phyloP scores from a whole-genome alignment of 257 asterid genomes.

The Solanum bukasovii region DNA sequence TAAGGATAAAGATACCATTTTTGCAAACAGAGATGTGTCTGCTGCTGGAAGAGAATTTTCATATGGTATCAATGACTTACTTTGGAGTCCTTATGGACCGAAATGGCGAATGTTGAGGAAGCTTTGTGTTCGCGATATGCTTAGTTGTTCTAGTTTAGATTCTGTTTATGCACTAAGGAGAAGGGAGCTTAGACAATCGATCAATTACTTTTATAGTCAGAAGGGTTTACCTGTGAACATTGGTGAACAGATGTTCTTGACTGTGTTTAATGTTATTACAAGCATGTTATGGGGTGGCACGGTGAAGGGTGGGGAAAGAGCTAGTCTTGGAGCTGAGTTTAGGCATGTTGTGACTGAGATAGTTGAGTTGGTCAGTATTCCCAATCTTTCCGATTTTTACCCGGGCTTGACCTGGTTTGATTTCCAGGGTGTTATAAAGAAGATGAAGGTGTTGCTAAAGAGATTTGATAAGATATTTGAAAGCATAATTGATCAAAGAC shows the following conservation, averaged over 20 bases:
- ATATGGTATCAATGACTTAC: constrained; percentile 59
- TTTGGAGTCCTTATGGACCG: constrained; percentile 60
- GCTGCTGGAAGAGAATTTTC: constrained; percentile 45
- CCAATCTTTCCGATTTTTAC: background rate
- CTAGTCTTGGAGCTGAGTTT: constrained; percentile 48
- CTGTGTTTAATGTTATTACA: constrained; percentile 56
- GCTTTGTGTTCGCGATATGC: constrained; percentile 56
- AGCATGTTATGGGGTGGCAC: constrained; percentile 78
- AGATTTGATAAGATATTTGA: background rate
- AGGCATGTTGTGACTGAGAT: constrained; percentile 38
- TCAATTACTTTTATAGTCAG: constrained; percentile 18
- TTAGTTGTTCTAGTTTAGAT: constrained; percentile 29
- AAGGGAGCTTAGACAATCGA: constrained; percentile 32
- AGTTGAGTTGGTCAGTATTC: constrained; percentile 16
- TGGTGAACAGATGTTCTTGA: constrained; percentile 57
- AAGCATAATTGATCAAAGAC: background rate
- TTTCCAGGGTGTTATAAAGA: background rate
- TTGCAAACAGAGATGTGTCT: constrained; percentile 71
- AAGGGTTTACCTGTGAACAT: constrained; percentile 34
- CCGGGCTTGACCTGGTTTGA: background rate
- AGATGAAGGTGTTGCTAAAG: background rate
- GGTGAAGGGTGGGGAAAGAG: constrained; percentile 35
- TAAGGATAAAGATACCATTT: constrained; percentile 45
- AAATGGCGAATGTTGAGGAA: constrained; percentile 72
- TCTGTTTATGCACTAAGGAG: constrained; percentile 38